These are phyloP conservation scores for Excoecaria agallocha DNA, from an alignment of 345 rosid species.

Conservation along the genomic window DNA sequence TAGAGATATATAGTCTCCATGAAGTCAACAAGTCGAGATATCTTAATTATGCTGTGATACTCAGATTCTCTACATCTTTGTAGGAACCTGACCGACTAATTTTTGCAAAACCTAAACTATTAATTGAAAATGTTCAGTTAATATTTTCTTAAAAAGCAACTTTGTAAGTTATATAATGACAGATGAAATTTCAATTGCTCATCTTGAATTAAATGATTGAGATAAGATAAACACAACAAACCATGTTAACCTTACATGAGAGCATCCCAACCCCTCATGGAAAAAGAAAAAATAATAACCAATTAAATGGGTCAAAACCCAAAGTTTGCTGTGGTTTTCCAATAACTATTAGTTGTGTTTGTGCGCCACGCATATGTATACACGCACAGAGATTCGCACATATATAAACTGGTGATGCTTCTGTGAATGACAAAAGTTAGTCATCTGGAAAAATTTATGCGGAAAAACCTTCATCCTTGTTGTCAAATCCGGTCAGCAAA, in stretches of 20 bases:
- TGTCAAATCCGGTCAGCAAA: not conserved
- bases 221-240: not conserved
- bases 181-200: not conserved
- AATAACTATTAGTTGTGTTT: no score
- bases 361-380: no score
- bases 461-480: not conserved
- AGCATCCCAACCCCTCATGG: not conserved
- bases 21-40: not conserved
- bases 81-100: not conserved
- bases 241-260: not conserved
- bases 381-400: no score
- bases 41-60: not conserved
- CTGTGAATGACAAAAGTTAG: not conserved
- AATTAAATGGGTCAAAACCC: not conserved
- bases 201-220: not conserved
- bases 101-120: not conserved
- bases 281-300: not conserved
- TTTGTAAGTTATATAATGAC: not conserved
- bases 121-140: not conserved
- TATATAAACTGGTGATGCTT: not conserved
- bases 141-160: not conserved
- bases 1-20: not conserved
- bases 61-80: not conserved
- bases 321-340: not conserved
- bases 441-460: not conserved